Evolutionary conservation across 306 rosid species (phyloP).

Genomic region (Lablab purpureus): DNA sequence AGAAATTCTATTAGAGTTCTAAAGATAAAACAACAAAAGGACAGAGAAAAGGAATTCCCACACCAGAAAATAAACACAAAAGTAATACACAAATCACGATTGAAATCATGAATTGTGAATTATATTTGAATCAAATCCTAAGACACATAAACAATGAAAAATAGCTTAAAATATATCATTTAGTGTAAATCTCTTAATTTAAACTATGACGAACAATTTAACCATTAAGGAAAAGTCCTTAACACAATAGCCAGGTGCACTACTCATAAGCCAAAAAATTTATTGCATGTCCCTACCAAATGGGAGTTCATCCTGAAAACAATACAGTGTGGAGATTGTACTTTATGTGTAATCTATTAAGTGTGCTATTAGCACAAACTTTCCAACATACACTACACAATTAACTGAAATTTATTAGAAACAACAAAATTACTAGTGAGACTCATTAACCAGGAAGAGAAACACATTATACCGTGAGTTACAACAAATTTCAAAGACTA

Average conservation of each 20-base stretch:
- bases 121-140: not conserved
- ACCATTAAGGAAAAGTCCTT: not conserved
- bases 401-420: not conserved
- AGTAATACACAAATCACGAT: not conserved
- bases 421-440: not conserved
- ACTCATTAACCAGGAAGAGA: not conserved
- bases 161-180: not conserved
- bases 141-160: not conserved
- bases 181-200: not conserved
- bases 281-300: not conserved
- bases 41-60: slow-evolving; percentile 5
- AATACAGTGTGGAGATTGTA: not conserved
- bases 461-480: not conserved
- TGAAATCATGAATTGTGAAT: not conserved
- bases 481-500: not conserved
- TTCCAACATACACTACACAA: not conserved
- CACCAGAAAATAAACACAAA: slow-evolving; percentile 10
- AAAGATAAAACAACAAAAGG: slow-evolving; percentile 1
- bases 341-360: not conserved
- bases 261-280: not conserved
- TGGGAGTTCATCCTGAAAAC: not conserved
- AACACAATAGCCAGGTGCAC: not conserved
- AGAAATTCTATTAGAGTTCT: not conserved
- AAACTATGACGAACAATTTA: not conserved
- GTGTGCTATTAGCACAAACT: not conserved